A percentile compares a stretch with the other conserved stretches of the same genome.
phyloP scores from a whole-genome alignment of 2,329 filamentous ascomycete species.

The Proliferodiscus dingleyae region DNA sequence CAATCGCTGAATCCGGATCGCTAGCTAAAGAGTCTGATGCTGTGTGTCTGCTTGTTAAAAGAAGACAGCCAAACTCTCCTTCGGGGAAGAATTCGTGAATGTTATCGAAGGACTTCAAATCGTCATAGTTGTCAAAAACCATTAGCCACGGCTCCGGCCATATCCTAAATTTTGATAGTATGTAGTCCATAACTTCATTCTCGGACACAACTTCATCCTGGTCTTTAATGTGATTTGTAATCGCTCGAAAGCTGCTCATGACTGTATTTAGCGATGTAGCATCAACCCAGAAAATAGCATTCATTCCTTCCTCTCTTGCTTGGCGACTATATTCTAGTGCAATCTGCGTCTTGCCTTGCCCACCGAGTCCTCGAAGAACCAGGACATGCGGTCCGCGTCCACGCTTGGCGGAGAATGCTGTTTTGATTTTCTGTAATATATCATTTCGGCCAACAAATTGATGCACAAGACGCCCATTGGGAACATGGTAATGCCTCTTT shows the following conservation, averaged over 20 bases:
- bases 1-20: constrained; percentile 1
- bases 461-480: constrained; percentile 7
- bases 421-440: constrained; percentile 14
- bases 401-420: constrained; percentile 2
- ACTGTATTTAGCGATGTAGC: constrained; percentile 12
- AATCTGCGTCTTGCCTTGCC: constrained; percentile 24
- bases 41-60: constrained; percentile 19
- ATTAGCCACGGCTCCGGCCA: constrained; percentile 18
- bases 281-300: constrained; percentile 19
- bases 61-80: constrained; percentile 8
- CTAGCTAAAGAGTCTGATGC: background rate
- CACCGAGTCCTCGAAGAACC: constrained; percentile 18
- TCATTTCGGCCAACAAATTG: constrained; percentile 19
- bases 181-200: background rate
- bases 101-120: constrained; percentile 10
- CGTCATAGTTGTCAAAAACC: constrained; percentile 25
- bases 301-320: constrained; percentile 5
- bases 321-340: constrained; percentile 19
- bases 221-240: constrained; percentile 9
- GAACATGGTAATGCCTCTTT: constrained; percentile 12
- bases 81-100: constrained; percentile 14
- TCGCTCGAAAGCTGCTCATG: constrained; percentile 13
- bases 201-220: constrained; percentile 1
- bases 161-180: constrained; percentile 5
- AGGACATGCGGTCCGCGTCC: constrained; percentile 9